Conservation (phyloP, 2,329 filamentous ascomycete species). For the Rhynchosporium secalis region DNA sequence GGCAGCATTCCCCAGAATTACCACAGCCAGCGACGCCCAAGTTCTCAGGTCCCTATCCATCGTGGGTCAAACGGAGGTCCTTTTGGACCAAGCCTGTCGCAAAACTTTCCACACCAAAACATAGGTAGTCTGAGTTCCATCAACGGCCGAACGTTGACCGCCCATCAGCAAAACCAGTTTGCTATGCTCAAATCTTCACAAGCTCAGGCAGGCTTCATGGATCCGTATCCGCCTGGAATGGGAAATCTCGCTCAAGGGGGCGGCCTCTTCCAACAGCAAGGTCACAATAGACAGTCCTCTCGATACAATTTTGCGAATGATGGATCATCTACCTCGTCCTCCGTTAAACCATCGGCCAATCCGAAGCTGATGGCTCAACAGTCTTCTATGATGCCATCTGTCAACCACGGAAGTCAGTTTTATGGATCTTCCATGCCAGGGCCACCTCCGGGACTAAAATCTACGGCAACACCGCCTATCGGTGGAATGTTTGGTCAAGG, state of each 20-base stretch:
- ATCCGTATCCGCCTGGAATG: conserved; percentile 61
- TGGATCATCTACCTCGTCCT: conserved; percentile 55
- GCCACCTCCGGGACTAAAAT: conserved; percentile 92
- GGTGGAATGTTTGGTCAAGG: conserved; percentile 88
- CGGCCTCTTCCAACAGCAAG: conserved; percentile 58
- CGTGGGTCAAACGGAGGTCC: conserved; percentile 54
- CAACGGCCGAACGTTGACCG: conserved; percentile 72
- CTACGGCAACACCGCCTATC: conserved; percentile 87
- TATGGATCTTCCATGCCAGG: conserved; percentile 86
- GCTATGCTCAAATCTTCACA: conserved; percentile 52
- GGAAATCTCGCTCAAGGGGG: conserved; percentile 47
- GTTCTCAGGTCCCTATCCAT: conserved; percentile 77
- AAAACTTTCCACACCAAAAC: conserved; percentile 48
- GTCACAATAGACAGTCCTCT: conserved; percentile 80
- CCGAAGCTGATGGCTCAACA: conserved; percentile 81
- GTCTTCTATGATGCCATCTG: conserved; percentile 80
- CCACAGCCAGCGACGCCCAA: conserved; percentile 55
- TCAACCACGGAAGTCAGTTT: conserved; percentile 59
- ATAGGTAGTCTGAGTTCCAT: conserved; percentile 57
- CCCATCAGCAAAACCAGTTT: conserved; percentile 74
- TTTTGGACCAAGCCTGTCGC: conserved; percentile 54
- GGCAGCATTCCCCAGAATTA: conserved; percentile 45
- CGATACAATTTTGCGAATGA: conserved; percentile 88
- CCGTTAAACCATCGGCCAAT: conserved; percentile 76
- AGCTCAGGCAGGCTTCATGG: conserved; percentile 49